Base-by-base conservation (phyloP, 768 basidiomycete species). In the Zangia roseola region DNA sequence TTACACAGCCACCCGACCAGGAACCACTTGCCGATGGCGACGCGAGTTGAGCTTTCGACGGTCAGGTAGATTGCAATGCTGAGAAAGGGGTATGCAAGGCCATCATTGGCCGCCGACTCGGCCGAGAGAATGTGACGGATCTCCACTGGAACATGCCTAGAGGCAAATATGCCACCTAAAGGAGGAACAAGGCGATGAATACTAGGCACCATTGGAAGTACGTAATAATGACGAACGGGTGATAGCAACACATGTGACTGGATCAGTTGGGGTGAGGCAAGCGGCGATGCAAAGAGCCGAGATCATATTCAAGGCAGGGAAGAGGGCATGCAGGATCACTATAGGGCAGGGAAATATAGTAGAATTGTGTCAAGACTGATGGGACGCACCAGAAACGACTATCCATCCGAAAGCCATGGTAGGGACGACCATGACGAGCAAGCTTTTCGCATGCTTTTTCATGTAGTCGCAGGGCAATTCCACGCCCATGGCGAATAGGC, bases 61-160 rank as follows among this genome's bases (percentile, higher is more conserved):
- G 84, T 85, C 39, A 98, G 75, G 65, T 95, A 97, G 10, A 98
- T 75, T 3, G 94, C 82, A 44, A 98, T 76, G 23, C 82, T 80
- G 47, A 97, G 74, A 65, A 97, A 97, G 0, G 94, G 94, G 65
- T 94, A 97, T 2, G 94, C 93, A 13, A 97, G 77, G 2, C 97
- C 97, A 57, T 98, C 97, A 67, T 99, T 99, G 7, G 91, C 86
- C 0, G 94, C 97, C 6, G 89, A 90, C 69, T 98, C 95, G 0
- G 91, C 91, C 0, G 88, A 80, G 7, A 97, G 73, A 36, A 97
- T 76, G 20, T 82, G 86, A 24, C 94, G 82, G 20, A 98, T 75
- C 44, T 91, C 85, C 6, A 70, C 53, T 5, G 88, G 87, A 5
- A 91, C 88, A 58, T 91, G 79, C 48, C 76, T 79, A 13, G 73